Evolutionary conservation across 768 basidiomycete genomes (phyloP).

Genomic region (Suillus bovinus): DNA sequence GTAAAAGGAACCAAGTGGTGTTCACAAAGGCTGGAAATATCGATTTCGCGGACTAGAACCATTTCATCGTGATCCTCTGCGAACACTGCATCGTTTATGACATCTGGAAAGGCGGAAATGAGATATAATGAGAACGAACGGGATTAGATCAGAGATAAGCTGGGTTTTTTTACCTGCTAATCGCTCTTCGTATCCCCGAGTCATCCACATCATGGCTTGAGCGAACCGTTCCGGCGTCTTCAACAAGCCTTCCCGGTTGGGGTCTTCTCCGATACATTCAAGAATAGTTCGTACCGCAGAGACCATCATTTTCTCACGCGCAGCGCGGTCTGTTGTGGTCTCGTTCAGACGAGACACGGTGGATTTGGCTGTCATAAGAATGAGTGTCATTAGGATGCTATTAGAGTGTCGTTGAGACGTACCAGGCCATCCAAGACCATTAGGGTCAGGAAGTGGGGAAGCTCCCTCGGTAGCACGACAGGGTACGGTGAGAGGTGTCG

Average conservation of each 20-base stretch:
- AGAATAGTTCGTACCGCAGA: conserved; percentile 88
- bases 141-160: conserved; percentile 15
- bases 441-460: conserved; percentile 47
- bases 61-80: conserved; percentile 99
- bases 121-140: conserved; percentile 9
- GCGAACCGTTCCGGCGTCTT: conserved; percentile 95
- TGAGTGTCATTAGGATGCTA: conserved; percentile 11
- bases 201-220: conserved; percentile 99
- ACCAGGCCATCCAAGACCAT: conserved; percentile 96
- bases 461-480: conserved; percentile 24
- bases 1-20: conserved; percentile 98
- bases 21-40: conserved; percentile 96
- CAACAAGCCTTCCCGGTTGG: conserved; percentile 88
- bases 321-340: conserved; percentile 68
- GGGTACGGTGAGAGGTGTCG: conserved; percentile 53
- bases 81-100: conserved; percentile 98
- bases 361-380: conserved; percentile 69
- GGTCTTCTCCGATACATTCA: conserved; percentile 98
- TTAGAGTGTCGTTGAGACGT: conserved; percentile 23
- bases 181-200: conserved; percentile 95
- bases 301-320: conserved; percentile 75
- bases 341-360: conserved; percentile 84
- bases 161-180: conserved; percentile 67
- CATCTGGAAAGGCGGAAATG: conserved; percentile 55
- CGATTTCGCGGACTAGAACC: conserved; percentile 97